Evolutionary conservation across 306 rosid species (phyloP), one percentile per base, ranked within the genome.

Genomic region (cucumber (Cucumis sativus)): DNA sequence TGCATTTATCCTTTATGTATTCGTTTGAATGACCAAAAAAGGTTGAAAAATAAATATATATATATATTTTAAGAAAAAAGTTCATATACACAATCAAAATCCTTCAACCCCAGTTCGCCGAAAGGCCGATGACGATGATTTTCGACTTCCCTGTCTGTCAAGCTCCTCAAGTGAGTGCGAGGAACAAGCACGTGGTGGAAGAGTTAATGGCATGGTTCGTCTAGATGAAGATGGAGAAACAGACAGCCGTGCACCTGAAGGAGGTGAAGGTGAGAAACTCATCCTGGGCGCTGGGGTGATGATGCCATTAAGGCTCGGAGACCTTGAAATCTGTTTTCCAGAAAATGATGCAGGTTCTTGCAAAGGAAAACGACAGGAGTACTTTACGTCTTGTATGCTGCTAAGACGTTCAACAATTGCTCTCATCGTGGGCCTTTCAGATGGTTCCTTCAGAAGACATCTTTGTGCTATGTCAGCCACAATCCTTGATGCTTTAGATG

Each of bases 381-480:
- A 82, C 79, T 89, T 96, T 82, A 92, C 54, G 77, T 96, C 97
- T 81, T 92, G 99, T 64, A 96, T 88, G 45, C 71, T 60, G 80
- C 88, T 92, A 77, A 96, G 93, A 80, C 83, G 84, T 80, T 96
- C 88, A 20, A 87, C 97, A 11, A 92, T 93, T 12, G 83, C 86
- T 86, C 99, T 91, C 99, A 96, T 96, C 41, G 98, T 96, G 37
- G 99, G 99, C 76, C 99, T 88, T 33, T 91, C 98, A 0, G 96
- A 89, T 37, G 99, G 98, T 64, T 96, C 99, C 84, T 92, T 96
- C 65, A 88, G 98, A 68, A 96, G 96, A 82, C 99, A 96, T 82
- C 86, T 84, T 77, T 84, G 99, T 7, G 98, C 98, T 79, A 92
- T 88, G 83, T 92, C 96, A 8, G 99, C 93, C 63, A 96, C 82